phyloP scores from a whole-genome alignment of 345 rosid genomes.

The Luvunga scandens region DNA sequence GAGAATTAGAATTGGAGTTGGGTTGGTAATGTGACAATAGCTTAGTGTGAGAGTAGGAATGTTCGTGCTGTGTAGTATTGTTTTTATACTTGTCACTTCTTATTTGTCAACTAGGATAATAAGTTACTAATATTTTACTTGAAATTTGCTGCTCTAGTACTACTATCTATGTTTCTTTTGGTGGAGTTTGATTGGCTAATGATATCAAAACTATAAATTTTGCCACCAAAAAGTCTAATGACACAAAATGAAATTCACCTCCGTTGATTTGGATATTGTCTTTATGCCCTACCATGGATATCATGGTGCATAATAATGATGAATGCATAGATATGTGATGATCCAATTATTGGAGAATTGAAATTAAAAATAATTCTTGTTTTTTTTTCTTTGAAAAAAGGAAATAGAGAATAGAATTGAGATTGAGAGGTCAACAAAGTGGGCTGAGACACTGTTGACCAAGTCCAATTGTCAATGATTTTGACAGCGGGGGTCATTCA shows the following conservation, averaged over 20 bases:
- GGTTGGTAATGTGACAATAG: slow-evolving; percentile 4
- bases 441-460: not conserved
- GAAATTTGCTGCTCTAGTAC: not conserved
- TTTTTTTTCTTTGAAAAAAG: too few relatives aligned
- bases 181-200: not conserved
- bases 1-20: not conserved
- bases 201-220: not conserved
- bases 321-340: not conserved
- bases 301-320: too few relatives aligned
- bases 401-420: not conserved
- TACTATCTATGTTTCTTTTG: not conserved
- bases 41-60: slow-evolving; percentile 10
- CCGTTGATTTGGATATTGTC: not conserved
- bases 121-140: not conserved
- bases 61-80: slow-evolving; percentile 1
- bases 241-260: not conserved
- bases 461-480: not conserved
- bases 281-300: not conserved
- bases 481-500: slow-evolving; percentile 15
- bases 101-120: slow-evolving; percentile 5
- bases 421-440: not conserved
- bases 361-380: too few relatives aligned
- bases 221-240: not conserved
- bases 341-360: not conserved
- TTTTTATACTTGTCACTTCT: not conserved